Base-by-base conservation (phyloP, 2,329 filamentous ascomycete genomes). In the Fusarium continuum region DNA sequence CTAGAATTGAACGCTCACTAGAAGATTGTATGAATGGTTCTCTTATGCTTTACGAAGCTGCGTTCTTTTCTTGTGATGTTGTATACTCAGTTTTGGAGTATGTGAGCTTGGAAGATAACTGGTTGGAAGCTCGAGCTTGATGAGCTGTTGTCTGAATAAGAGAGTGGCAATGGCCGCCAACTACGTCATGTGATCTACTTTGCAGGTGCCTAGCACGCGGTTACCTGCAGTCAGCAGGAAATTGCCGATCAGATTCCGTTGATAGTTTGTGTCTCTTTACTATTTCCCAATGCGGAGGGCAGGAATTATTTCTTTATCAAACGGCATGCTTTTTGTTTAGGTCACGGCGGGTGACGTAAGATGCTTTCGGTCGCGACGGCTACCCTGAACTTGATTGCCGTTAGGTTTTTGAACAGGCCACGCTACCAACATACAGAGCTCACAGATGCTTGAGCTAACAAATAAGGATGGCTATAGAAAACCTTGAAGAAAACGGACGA, bases 171-270 rank as follows among this genome's bases (percentile, higher is more conserved):
- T 59, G 47, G 31, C 22, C 52, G 57, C 54, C 41, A 50, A 34
- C 63, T 60, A 66, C 63, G 63, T 66, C 63, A 66, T 62, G 63
- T 66, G 63, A 66, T 60, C 49, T 52, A 20, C 44, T 50, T 32
- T 38, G 44, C 54, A 53, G 59, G 48, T 61, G 49, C 51, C 45
- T 55, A 51, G 54, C 50, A 64, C 22, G 41, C 57, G 67, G 61
- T 60, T 43, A 50, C 40, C 47, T 56, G 46, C 60, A 59, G 52
- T 52, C 60, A 44, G 54, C 60, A 64, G 64, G 64, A 41, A 57
- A 52, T 26, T 57, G 67, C 47, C 50, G 67, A 70, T 69, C 64
- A 55, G 56, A 66, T 64, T 69, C 61, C 64, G 39, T 41, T 22
- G 38, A 43, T 50, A 57, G 59, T 48, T 51, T 29, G 32, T 47